phyloP scores from a whole-genome alignment of 2,329 filamentous ascomycete species.

The Thielaviopsis euricoi region DNA sequence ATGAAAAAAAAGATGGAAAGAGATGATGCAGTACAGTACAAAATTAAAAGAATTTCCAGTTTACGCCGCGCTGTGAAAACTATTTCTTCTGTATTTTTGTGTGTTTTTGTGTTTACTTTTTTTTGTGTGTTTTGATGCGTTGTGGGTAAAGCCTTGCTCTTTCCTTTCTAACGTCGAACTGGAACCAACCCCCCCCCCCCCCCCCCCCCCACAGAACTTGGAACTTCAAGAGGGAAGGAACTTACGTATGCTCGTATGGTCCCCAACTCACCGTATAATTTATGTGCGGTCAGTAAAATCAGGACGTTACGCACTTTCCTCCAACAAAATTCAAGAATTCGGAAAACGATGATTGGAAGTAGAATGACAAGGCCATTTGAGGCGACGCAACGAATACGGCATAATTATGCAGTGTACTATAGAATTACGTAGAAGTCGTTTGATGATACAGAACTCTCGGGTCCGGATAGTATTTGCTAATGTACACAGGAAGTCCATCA shows the following conservation, averaged over 20 bases:
- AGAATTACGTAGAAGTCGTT: conserved; percentile 1
- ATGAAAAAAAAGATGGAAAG: background rate
- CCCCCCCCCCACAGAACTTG: too few species aligned
- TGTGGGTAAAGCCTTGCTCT: background rate
- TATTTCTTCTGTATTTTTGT: background rate
- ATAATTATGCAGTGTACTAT: background rate
- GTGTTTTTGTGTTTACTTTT: background rate
- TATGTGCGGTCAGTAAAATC: background rate
- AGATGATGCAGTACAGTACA: too few species aligned
- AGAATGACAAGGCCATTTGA: background rate
- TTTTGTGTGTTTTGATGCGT: background rate
- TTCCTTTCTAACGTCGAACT: background rate
- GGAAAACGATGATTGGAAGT: too few species aligned
- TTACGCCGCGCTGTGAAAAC: background rate
- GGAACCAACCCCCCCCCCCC: background rate
- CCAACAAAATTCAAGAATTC: too few species aligned
- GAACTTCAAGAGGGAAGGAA: background rate
- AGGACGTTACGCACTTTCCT: background rate
- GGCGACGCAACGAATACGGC: background rate
- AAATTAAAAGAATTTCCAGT: background rate
- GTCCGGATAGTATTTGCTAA: conserved; percentile 5
- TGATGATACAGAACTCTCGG: conserved; percentile 5
- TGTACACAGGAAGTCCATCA: conserved; percentile 4
- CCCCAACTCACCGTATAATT: too few species aligned
- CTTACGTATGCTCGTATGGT: background rate